These are phyloP conservation scores for Gastrodia elata DNA, from an alignment of 106 monocot species.

Conservation along the genomic window DNA sequence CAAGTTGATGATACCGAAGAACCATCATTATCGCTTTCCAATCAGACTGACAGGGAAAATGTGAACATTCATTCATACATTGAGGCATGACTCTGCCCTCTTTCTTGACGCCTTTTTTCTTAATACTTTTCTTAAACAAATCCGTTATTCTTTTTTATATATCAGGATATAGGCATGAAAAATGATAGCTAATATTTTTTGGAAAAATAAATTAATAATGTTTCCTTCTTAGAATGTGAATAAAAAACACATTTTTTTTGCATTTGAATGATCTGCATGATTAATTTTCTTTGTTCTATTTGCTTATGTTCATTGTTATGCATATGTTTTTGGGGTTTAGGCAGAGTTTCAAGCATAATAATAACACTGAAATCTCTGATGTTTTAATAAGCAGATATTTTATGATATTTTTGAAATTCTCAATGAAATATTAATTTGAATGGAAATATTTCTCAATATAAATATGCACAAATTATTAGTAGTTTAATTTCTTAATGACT, in stretches of 20 bases:
- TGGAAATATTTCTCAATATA: no score
- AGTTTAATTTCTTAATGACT: no score
- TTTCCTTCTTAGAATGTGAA: neutral
- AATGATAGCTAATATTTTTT: neutral
- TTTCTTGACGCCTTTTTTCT: neutral
- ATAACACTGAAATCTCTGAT: no score
- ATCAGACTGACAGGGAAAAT: neutral
- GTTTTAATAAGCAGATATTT: no score
- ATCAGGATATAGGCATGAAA: neutral
- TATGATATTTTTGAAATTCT: no score
- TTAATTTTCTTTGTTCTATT: neutral
- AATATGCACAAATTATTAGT: no score
- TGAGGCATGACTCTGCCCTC: neutral
- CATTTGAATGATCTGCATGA: neutral
- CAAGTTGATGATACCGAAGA: slow-evolving; percentile 11
- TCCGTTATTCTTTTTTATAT: no score
- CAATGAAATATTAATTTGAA: no score
- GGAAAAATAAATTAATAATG: neutral
- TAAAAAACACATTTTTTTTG: neutral
- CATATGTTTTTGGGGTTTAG: no score
- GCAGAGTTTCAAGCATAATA: no score
- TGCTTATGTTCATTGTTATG: no score
- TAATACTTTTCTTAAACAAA: neutral
- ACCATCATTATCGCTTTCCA: slow-evolving; percentile 13
- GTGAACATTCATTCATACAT: neutral